A percentile compares a stretch with the other conserved stretches of the same genome.
These are phyloP conservation scores for Pestalotiopsis sp. DNA, from an alignment of 2,329 filamentous ascomycete genomes.

Conservation along the genomic window DNA sequence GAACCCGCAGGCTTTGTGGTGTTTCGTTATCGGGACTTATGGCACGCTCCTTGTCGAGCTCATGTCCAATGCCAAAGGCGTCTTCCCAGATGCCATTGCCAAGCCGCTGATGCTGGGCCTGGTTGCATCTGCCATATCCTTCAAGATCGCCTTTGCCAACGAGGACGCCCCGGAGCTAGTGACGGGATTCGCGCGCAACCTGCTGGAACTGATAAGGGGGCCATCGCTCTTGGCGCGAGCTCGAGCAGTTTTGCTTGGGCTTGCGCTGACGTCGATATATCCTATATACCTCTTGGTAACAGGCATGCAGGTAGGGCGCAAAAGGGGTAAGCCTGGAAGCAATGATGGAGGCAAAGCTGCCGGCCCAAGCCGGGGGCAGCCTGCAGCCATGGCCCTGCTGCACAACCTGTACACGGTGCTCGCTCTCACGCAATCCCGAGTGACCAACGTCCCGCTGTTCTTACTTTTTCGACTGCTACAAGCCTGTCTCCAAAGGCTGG, in stretches of 20 bases:
- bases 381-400: conserved; percentile 40
- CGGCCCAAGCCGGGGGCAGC: not conserved
- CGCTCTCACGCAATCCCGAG: conserved; percentile 83
- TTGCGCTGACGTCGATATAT: conserved; percentile 41
- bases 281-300: conserved; percentile 42
- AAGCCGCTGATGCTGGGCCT: conserved; percentile 45
- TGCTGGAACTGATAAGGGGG: conserved; percentile 44
- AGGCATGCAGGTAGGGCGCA: not conserved
- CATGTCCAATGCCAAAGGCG: conserved; percentile 41
- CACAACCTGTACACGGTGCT: conserved; percentile 78
- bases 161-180: conserved; percentile 88
- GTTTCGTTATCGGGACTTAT: conserved; percentile 71
- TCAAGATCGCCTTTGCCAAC: conserved; percentile 88
- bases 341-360: not conserved
- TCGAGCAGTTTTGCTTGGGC: conserved; percentile 51
- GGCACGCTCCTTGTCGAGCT: conserved; percentile 55
- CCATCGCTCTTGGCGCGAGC: conserved; percentile 51
- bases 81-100: conserved; percentile 42
- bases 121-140: conserved; percentile 65
- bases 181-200: conserved; percentile 42
- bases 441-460: conserved; percentile 84
- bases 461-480: conserved; percentile 70
- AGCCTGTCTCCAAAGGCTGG: conserved; percentile 47
- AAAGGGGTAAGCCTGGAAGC: not conserved
- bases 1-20: conserved; percentile 73